Evolutionary conservation across 1,284 basidiomycete genomes (phyloP).

Genomic region (Trichosporon ovoides): DNA sequence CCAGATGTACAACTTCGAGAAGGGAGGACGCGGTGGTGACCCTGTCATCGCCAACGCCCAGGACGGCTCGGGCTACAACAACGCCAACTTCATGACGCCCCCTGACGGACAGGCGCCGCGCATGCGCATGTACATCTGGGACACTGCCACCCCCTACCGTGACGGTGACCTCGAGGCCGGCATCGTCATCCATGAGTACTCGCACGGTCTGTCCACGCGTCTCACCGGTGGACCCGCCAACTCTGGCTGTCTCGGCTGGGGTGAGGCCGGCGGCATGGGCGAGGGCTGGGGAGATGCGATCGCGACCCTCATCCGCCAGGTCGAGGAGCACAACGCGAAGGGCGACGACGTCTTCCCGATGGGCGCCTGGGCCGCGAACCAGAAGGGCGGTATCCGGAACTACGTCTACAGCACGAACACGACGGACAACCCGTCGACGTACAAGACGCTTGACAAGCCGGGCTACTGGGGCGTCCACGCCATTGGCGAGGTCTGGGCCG

Average conservation of each 20-base stretch:
- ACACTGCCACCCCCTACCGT: slow-evolving; percentile 77
- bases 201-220: slow-evolving; percentile 86
- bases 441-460: slow-evolving; percentile 91
- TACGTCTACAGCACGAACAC: slow-evolving; percentile 74
- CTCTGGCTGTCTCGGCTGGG: slow-evolving; percentile 89
- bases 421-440: slow-evolving; percentile 80
- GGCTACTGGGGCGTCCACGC: slow-evolving; percentile 57
- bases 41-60: slow-evolving; percentile 92
- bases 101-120: slow-evolving; percentile 64
- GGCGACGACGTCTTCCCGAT: slow-evolving; percentile 59
- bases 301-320: slow-evolving; percentile 76
- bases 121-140: slow-evolving; percentile 97
- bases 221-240: slow-evolving; percentile 90
- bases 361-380: slow-evolving; percentile 91
- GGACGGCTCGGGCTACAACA: slow-evolving; percentile 85
- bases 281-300: slow-evolving; percentile 70
- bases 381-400: slow-evolving; percentile 72
- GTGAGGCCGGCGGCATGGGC: slow-evolving; percentile 94
- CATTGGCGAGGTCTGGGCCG: slow-evolving; percentile 92
- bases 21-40: slow-evolving; percentile 78
- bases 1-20: slow-evolving; percentile 92
- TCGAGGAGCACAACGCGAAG: slow-evolving; percentile 55
- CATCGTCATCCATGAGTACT: slow-evolving; percentile 82
- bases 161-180: slow-evolving; percentile 94
- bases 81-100: slow-evolving; percentile 56